Evolutionary conservation across 306 rosid genomes (phyloP).

Genomic region (Abrus pulchellus): DNA sequence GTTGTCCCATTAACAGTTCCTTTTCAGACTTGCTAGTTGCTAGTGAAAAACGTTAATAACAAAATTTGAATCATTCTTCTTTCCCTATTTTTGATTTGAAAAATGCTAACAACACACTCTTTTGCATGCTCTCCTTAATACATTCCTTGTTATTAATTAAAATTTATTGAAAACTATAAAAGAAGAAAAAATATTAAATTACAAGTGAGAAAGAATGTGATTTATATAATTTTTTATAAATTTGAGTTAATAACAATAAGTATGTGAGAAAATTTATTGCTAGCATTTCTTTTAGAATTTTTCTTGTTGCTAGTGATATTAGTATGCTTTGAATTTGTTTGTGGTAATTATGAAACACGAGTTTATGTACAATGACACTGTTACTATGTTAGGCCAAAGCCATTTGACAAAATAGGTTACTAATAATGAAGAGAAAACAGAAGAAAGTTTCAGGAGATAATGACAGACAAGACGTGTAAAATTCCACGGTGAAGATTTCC

Average conservation of each 20-base stretch:
- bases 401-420: background rate
- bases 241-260: too few species aligned
- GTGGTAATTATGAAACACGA: background rate
- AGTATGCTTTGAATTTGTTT: conserved; percentile 11
- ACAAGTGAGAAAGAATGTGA: too few species aligned
- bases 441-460: too few species aligned
- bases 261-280: too few species aligned
- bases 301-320: background rate
- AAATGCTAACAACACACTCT: too few species aligned
- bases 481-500: background rate
- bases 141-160: too few species aligned
- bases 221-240: too few species aligned
- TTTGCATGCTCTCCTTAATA: too few species aligned
- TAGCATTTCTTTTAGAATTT: too few species aligned
- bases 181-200: too few species aligned
- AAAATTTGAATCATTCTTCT: background rate
- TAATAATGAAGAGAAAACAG: background rate
- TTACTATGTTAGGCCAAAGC: background rate
- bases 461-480: background rate
- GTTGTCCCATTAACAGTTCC: background rate
- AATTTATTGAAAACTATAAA: too few species aligned
- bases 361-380: background rate
- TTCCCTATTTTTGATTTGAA: background rate
- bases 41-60: background rate
- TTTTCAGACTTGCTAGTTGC: background rate